Evolutionary conservation across 768 basidiomycete genomes (phyloP), one percentile per base, ranked within the genome.

Genomic region (Rhizopogon sp.): DNA sequence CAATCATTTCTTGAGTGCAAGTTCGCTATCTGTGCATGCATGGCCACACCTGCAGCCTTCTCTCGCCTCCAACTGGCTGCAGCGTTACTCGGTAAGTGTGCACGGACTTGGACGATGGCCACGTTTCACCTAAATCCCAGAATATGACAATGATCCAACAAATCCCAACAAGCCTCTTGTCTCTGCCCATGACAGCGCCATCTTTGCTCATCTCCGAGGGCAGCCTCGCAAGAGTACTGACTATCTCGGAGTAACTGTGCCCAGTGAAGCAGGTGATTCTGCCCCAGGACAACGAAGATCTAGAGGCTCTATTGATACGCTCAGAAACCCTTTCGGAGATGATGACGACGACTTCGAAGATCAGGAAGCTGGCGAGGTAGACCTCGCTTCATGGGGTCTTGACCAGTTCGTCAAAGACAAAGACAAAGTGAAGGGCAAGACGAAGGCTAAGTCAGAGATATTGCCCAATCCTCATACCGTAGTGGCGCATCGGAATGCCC

Each of bases 91-190:
- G 92, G 92, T 92, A 70, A 64, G 79, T 65, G 53, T 47, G 11
- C 42, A 45, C 13, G 39, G 43, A 11, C 51, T 14, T 41, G 37
- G 20, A 52, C 39, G n/a, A 33, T 22, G 22, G 14, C 37, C 47
- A 37, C 35, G 14, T 25, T 43, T 29, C 20, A 35, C 43, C 50
- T 35, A 14, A 8, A 29, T 2, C 43, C 16, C 58, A 94, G 93
- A 95, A 70, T 95, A 95, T 66, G 93, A 95, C 77, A 94, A 94
- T 60, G 90, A 94, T 66, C 76, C 80, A 37, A 73, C 78, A n/a
- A 76, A 91, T 66, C 85, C 85, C 6, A 70, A 82, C 50, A 77
- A 73, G 10, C 82, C 83, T 7, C 71, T 75, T 58, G 80, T 78
- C 53, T 85, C 81, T 45, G 90, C 90, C 3, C 81, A 90, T 43